Evolutionary conservation across 148 eudicot species (phyloP).

Genomic region (Drosera capensis): DNA sequence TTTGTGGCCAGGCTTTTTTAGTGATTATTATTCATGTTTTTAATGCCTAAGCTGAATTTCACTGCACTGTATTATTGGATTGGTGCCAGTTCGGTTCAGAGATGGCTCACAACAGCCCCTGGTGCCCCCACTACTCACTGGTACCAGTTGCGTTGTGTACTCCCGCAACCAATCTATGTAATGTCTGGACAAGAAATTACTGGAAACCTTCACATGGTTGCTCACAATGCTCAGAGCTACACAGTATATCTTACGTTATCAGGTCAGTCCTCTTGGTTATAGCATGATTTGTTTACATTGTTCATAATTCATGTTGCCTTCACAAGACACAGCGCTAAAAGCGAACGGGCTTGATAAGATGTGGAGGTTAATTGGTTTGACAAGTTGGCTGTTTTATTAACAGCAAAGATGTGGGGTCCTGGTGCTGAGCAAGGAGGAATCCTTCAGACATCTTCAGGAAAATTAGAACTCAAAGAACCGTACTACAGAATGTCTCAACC

Average conservation of each 20-base stretch:
- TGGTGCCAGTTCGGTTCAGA: conserved; percentile 51
- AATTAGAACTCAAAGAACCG: conserved; percentile 92
- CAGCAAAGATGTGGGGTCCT: conserved; percentile 94
- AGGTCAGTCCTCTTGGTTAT: conserved; percentile 24
- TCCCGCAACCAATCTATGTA: conserved; percentile 87
- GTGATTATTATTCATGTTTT: neutral
- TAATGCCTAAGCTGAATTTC: neutral
- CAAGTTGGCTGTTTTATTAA: conserved; percentile 7
- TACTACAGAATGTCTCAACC: conserved; percentile 99
- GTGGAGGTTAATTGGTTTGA: conserved; percentile 6
- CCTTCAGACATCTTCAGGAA: conserved; percentile 80
- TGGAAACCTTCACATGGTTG: conserved; percentile 80
- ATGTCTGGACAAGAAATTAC: conserved; percentile 97
- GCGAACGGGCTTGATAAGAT: too few species aligned
- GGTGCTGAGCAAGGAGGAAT: conserved; percentile 89
- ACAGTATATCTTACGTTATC: conserved; percentile 75
- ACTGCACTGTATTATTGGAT: neutral
- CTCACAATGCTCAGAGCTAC: conserved; percentile 94
- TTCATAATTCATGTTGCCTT: too few species aligned
- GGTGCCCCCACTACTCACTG: conserved; percentile 98
- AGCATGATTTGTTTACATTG: neutral
- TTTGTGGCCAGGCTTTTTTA: neutral
- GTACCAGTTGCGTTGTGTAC: conserved; percentile 92
- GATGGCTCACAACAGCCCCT: conserved; percentile 99
- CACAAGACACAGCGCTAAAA: too few species aligned